Conservation (phyloP, 2,329 filamentous ascomycete species). For the Hypoxylon sp. region DNA sequence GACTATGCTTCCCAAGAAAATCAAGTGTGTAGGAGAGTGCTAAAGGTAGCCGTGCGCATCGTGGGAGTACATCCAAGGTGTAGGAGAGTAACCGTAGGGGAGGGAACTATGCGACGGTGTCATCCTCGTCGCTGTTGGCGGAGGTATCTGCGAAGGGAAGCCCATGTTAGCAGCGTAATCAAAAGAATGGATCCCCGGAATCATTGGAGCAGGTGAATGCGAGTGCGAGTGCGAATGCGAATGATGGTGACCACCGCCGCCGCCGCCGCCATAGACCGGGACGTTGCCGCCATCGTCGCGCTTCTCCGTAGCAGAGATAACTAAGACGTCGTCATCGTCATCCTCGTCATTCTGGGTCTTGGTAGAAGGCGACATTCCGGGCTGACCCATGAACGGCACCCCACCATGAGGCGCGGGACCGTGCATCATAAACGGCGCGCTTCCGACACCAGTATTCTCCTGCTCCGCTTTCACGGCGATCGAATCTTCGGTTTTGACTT, state of each 20-base stretch:
- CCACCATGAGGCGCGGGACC: constrained; percentile 7
- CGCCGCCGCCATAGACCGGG: constrained; percentile 14
- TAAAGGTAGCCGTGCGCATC: constrained; percentile 40
- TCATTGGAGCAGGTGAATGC: constrained; percentile 33
- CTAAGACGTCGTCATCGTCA: constrained; percentile 45
- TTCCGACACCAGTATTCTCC: constrained; percentile 31
- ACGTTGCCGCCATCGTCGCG: constrained; percentile 20
- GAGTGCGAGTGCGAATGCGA: constrained; percentile 34
- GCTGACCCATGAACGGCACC: constrained; percentile 2
- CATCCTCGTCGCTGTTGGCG: constrained; percentile 18
- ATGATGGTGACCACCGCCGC: constrained; percentile 31
- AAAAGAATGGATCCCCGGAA: constrained; percentile 39
- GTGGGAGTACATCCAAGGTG: constrained; percentile 40
- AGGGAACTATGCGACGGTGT: constrained; percentile 31
- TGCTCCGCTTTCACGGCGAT: constrained; percentile 44
- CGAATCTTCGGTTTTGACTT: constrained; percentile 48
- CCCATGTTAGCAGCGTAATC: constrained; percentile 44
- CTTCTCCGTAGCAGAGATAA: constrained; percentile 42
- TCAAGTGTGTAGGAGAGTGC: constrained; percentile 19
- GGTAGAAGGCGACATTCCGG: constrained; percentile 23
- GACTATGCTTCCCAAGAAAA: not conserved
- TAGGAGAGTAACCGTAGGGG: constrained; percentile 39
- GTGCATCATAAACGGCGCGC: constrained; percentile 7
- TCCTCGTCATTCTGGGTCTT: constrained; percentile 32
- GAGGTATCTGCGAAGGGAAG: constrained; percentile 37